Evolutionary conservation across 148 eudicot species (phyloP).

Genomic region (Cornus kousa): DNA sequence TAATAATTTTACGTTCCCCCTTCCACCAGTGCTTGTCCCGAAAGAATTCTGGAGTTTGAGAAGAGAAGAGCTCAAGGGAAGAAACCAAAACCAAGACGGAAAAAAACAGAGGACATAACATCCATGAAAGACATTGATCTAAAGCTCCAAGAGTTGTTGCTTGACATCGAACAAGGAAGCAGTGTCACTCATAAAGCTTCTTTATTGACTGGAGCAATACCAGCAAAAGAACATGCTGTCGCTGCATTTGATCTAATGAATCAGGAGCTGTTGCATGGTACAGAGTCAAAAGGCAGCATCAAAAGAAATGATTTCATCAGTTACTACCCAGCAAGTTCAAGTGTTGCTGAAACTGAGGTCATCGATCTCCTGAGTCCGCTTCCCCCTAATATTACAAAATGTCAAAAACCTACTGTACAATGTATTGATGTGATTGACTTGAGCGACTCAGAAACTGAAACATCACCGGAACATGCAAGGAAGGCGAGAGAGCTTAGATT

Average conservation of each 20-base stretch:
- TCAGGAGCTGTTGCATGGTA: slow-evolving; percentile 4
- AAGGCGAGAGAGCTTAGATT: slow-evolving; percentile 59
- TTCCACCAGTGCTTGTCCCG: slow-evolving; percentile 78
- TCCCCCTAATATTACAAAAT: slow-evolving; percentile 31
- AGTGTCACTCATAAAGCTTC: background rate
- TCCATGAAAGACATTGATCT: slow-evolving; percentile 41
- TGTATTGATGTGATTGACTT: slow-evolving; percentile 53
- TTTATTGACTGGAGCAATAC: slow-evolving; percentile 1
- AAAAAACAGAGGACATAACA: slow-evolving; percentile 38
- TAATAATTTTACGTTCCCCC: background rate
- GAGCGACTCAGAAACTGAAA: slow-evolving; percentile 68
- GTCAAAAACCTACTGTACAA: slow-evolving; percentile 24
- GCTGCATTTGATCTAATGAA: slow-evolving; percentile 14
- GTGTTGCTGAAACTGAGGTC: slow-evolving; percentile 26
- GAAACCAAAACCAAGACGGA: slow-evolving; percentile 52
- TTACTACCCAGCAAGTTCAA: background rate
- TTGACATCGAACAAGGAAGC: slow-evolving; percentile 46
- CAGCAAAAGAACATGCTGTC: slow-evolving; percentile 6
- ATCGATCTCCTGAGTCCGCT: slow-evolving; percentile 73
- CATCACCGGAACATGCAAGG: slow-evolving; percentile 56
- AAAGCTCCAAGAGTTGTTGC: slow-evolving; percentile 56
- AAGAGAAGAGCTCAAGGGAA: slow-evolving; percentile 58
- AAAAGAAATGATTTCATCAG: slow-evolving; percentile 3
- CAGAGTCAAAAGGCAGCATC: slow-evolving; percentile 13
- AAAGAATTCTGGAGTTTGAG: slow-evolving; percentile 70